Evolutionary conservation across 2,329 filamentous ascomycete genomes (phyloP), one percentile per base, ranked within the genome.

Genomic region (Didymella exigua): DNA sequence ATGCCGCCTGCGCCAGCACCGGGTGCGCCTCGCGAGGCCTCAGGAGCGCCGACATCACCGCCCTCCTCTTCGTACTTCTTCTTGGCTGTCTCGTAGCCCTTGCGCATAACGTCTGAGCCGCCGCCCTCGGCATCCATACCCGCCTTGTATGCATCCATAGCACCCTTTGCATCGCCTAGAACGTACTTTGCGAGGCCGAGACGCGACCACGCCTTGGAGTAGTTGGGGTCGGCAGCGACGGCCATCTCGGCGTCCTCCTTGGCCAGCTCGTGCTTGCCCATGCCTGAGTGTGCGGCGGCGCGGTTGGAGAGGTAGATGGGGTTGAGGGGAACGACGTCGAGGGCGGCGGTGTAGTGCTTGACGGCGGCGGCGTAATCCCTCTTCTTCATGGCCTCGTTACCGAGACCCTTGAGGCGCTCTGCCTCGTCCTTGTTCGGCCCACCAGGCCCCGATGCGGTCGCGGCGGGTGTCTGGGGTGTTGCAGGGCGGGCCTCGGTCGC

Each of bases 271-370:
- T 98, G 93, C 77, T 96, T 88, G 66, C 87, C 86, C 59, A 86
- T 86, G 19, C 91, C 93, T 24, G 88, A 92, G 82, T 96, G 90
- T 5, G 95, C 95, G 41, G 95, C 95, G 10, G 95, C 95, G 64
- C 95, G 91, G 85, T 99, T 99, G 60, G 91, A 96, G 34, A 99
- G 89, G 83, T 95, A 99, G 77, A 99, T 95, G 33, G 93, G 90
- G 79, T 99, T 98, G 63, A 85, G 81, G 1, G 95, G 91, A 65
- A 90, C 79, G 48, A 97, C 81, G 51, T 85, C 83, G 23, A 99
- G 86, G 4, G 95, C 95, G 76, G 93, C 84, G 23, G 90, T 91
- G 83, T 99, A 99, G 64, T 90, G 82, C 66, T 91, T 87, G 73
- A 98, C 91, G 59, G 95, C 95, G 36, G 80, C 71, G 40, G 82